Evolutionary conservation across 1,284 basidiomycete species (phyloP).

Genomic region (Stereum hirsutum): DNA sequence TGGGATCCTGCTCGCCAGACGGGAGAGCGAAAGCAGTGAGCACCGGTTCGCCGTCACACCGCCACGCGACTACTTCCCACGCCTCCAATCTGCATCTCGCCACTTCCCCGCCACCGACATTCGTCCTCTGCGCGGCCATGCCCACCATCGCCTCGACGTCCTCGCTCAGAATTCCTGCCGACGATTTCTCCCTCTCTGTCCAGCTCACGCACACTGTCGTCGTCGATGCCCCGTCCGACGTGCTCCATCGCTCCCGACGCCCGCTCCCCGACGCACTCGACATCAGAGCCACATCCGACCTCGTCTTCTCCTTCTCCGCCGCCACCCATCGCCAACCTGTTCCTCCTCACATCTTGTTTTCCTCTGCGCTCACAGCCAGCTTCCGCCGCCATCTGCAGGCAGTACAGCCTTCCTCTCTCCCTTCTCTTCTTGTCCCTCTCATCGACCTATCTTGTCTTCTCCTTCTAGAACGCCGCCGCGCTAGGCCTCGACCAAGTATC

Average conservation of each 20-base stretch:
- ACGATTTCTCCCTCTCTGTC: neutral
- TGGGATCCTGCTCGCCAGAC: too few species aligned
- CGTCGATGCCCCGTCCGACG: slow-evolving; percentile 25
- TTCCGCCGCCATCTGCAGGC: slow-evolving; percentile 39
- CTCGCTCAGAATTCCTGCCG: slow-evolving; percentile 20
- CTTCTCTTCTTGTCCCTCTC: slow-evolving; percentile 4
- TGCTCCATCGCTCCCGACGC: slow-evolving; percentile 21
- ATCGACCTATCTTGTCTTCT: neutral
- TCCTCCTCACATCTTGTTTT: slow-evolving; percentile 26
- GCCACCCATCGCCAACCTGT: slow-evolving; percentile 33
- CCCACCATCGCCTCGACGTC: slow-evolving; percentile 27
- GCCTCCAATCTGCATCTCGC: slow-evolving; percentile 4
- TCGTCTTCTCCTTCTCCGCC: slow-evolving; percentile 46
- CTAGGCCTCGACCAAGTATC: slow-evolving; percentile 52
- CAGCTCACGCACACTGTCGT: slow-evolving; percentile 22
- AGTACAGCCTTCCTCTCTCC: slow-evolving; percentile 24
- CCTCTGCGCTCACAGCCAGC: slow-evolving; percentile 41
- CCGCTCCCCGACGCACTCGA: slow-evolving; percentile 39
- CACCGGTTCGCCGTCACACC: neutral
- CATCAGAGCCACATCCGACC: slow-evolving; percentile 38
- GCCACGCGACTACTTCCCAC: neutral
- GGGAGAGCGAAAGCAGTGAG: too few species aligned
- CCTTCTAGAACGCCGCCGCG: slow-evolving; percentile 40
- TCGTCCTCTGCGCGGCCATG: slow-evolving; percentile 24
- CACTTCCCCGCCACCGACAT: slow-evolving; percentile 3